These are phyloP conservation scores for Prunus armeniaca DNA, from an alignment of 306 rosid genomes.

Conservation along the genomic window DNA sequence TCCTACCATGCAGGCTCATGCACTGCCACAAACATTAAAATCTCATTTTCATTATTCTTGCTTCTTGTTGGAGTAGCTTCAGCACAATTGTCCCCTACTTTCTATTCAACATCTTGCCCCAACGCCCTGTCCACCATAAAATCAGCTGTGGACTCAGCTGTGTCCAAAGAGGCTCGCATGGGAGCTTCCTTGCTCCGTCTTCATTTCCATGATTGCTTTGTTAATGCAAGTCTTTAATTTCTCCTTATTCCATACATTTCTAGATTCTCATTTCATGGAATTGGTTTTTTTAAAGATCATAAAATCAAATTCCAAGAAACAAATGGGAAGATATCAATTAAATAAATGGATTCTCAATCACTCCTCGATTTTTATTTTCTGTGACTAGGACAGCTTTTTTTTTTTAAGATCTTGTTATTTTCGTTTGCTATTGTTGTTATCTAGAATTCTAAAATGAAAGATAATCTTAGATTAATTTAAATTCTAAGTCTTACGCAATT, in stretches of 20 bases:
- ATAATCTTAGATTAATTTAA: not conserved
- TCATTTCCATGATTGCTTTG: slow-evolving; percentile 88
- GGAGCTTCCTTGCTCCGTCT: slow-evolving; percentile 85
- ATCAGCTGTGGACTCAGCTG: slow-evolving; percentile 36
- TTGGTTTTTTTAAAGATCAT: not conserved
- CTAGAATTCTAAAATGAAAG: not conserved
- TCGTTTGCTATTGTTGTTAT: not conserved
- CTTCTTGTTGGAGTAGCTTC: slow-evolving; percentile 26
- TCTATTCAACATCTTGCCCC: slow-evolving; percentile 52
- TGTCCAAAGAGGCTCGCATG: slow-evolving; percentile 61
- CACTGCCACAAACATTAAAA: not conserved
- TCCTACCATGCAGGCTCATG: not conserved
- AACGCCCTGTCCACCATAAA: slow-evolving; percentile 52
- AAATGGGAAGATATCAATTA: not conserved
- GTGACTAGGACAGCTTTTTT: not conserved
- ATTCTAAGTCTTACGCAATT: not conserved
- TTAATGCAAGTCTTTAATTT: slow-evolving; percentile 52
- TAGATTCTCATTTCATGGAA: not conserved
- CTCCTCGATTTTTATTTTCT: not conserved
- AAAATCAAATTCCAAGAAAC: not conserved
- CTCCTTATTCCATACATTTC: not conserved
- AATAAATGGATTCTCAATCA: not conserved
- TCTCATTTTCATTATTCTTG: not conserved
- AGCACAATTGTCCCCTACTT: slow-evolving; percentile 52
- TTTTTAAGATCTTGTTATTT: not conserved